These are phyloP conservation scores for Umbelopsis sp. DNA, from an alignment of 371 early-diverging fungal species.

Conservation along the genomic window DNA sequence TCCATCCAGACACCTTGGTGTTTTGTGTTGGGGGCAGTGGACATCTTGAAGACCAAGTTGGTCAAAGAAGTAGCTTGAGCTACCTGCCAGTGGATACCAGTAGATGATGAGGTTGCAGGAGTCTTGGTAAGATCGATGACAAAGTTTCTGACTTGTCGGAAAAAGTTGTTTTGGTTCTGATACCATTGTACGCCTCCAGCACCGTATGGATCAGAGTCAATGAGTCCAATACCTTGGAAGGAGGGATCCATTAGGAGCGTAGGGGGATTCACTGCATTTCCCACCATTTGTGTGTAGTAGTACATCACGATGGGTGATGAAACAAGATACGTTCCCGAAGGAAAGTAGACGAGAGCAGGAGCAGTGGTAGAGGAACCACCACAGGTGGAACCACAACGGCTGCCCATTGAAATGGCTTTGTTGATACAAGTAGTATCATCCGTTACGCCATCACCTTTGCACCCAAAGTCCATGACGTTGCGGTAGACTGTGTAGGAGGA, in stretches of 20 bases:
- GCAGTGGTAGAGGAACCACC: conserved; percentile 23
- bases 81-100: conserved; percentile 32
- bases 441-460: conserved; percentile 36
- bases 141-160: conserved; percentile 30
- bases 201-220: conserved; percentile 30
- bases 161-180: conserved; percentile 33
- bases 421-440: conserved; percentile 37
- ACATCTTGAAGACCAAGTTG: conserved; percentile 28
- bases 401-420: conserved; percentile 25
- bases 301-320: conserved; percentile 27
- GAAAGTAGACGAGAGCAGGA: conserved; percentile 31
- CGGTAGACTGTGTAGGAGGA: conserved; percentile 25
- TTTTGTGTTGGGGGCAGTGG: not conserved
- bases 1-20: conserved; percentile 35
- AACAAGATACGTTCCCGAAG: conserved; percentile 30
- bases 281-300: conserved; percentile 33
- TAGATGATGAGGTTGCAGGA: conserved; percentile 9
- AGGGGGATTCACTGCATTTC: conserved; percentile 26
- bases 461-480: conserved; percentile 30
- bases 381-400: conserved; percentile 28
- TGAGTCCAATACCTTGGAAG: conserved; percentile 27
- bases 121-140: conserved; percentile 23
- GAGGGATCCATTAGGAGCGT: conserved; percentile 24
- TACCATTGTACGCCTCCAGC: conserved; percentile 22
- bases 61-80: conserved; percentile 30